Conservation (phyloP, 192 early-diverging fungal species). For the Backusella tarrabulga region DNA sequence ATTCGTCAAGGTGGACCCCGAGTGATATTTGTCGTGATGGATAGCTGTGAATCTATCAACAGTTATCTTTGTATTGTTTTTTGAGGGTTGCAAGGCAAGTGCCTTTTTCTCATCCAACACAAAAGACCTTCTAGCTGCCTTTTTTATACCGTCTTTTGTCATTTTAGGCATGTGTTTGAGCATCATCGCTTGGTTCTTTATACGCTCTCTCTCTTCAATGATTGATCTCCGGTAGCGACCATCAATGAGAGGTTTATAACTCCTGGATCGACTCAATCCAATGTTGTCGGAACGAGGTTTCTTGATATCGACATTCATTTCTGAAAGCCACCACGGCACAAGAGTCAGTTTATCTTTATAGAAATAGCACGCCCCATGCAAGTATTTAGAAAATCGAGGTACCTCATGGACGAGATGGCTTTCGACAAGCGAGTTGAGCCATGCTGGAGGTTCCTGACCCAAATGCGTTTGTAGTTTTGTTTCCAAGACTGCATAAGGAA, state of each 20-base stretch:
- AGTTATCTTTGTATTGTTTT: neutral
- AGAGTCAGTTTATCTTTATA: constrained; percentile 6
- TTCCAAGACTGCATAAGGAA: constrained; percentile 86
- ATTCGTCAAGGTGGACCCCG: too few species aligned
- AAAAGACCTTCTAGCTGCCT: neutral
- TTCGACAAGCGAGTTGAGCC: constrained; percentile 74
- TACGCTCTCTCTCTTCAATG: neutral
- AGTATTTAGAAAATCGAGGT: constrained; percentile 85
- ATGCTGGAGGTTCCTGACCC: constrained; percentile 71
- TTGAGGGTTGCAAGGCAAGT: neutral
- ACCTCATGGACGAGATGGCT: constrained; percentile 76
- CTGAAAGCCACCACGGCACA: constrained; percentile 34
- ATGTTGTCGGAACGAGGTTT: constrained; percentile 27
- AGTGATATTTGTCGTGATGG: too few species aligned
- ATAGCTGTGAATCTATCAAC: neutral
- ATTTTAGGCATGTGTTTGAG: neutral
- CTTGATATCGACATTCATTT: constrained; percentile 45
- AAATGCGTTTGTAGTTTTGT: constrained; percentile 38
- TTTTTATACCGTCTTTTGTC: neutral
- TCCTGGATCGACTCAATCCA: constrained; percentile 11
- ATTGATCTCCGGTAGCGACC: neutral
- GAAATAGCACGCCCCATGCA: constrained; percentile 53
- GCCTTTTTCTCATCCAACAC: neutral
- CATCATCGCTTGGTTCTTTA: neutral
- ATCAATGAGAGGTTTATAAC: constrained; percentile 15